Base-by-base conservation (phyloP, 208 protist species). In the Endotrypanum monterogeii region DNA sequence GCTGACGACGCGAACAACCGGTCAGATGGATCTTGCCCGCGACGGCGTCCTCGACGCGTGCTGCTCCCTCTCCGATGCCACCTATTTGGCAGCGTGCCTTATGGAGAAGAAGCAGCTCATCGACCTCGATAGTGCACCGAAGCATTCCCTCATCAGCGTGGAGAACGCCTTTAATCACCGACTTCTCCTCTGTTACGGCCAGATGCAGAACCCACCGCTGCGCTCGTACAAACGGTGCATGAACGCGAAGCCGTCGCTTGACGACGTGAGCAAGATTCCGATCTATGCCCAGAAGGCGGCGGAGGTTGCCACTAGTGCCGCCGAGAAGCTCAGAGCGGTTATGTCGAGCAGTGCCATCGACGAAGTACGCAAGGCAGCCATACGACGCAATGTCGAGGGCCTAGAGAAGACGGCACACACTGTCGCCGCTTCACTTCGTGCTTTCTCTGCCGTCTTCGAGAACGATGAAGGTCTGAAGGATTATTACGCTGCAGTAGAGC, bases 141-240 rank as follows among this genome's bases (percentile, higher is more conserved):
- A 82, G 72, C 73, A 85, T 62, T 83, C 87, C 5, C 79, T 94
- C 30, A 86, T 93, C 54, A 84, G 75, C 18, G 83, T 87, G 37
- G 89, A 91, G 70, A 87, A 93, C 74, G 73, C 68, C 60, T 96
- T 96, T 75, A 94, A 96, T 77, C 85, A 96, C 75, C 91, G 91
- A 69, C 83, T 92, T 52, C 60, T 77, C 79, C 88, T 88, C 55
- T 94, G 86, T 78, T 89, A 93, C 68, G 80, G 82, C 37, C 69
- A 83, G 67, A 79, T 96, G 71, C 91, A 80, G 30, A 94, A 83
- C 55, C 91, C 91, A 11, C 82, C 86, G 14, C 88, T 94, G 67
- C 83, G 80, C 35, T 79, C 87, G n/a, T 96, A 96, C 71, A 68
- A 83, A 32, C 82, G 78, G 16, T 95, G 91, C 79, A 83, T 93